Percentiles rank a stretch among this genome's conserved stretches.
Conservation (phyloP, 495 filamentous ascomycete genomes). For the Aspergillus funiculosus region DNA sequence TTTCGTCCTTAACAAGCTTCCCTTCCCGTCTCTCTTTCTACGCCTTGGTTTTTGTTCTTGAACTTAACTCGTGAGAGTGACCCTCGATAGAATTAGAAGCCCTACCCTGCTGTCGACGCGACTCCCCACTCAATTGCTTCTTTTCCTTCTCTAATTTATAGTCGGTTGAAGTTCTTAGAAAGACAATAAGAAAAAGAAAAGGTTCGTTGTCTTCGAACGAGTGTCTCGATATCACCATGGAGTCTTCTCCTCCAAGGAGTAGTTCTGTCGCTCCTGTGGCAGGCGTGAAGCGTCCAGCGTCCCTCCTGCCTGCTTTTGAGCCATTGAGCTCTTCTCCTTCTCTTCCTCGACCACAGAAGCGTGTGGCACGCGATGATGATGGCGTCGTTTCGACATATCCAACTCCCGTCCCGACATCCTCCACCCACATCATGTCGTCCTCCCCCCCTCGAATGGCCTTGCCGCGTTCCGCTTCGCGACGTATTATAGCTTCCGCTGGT, state of each 20-base stretch:
- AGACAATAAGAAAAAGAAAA: neutral
- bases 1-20: slow-evolving; percentile 20
- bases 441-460: slow-evolving; percentile 61
- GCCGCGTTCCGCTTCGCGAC: slow-evolving; percentile 33
- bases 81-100: slow-evolving; percentile 14
- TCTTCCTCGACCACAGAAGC: slow-evolving; percentile 68
- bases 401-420: slow-evolving; percentile 88
- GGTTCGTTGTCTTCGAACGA: slow-evolving; percentile 6
- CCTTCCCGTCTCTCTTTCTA: slow-evolving; percentile 10
- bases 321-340: slow-evolving; percentile 82
- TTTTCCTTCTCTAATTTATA: slow-evolving; percentile 8
- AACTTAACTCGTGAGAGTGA: slow-evolving; percentile 5
- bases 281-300: slow-evolving; percentile 71
- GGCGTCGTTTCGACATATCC: slow-evolving; percentile 53
- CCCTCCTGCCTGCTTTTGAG: slow-evolving; percentile 89
- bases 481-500: slow-evolving; percentile 59
- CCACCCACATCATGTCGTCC: slow-evolving; percentile 83
- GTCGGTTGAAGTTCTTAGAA: neutral
- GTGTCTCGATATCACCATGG: slow-evolving; percentile 31
- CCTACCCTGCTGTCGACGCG: slow-evolving; percentile 18
- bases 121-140: slow-evolving; percentile 17
- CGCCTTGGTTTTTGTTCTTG: slow-evolving; percentile 1
- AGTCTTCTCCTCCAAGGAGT: slow-evolving; percentile 41
- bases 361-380: slow-evolving; percentile 55
- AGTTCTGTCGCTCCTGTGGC: slow-evolving; percentile 41